Evolutionary conservation across 345 rosid species (phyloP), one percentile per base, ranked within the genome.

Genomic region (Ailanthus altissimus): DNA sequence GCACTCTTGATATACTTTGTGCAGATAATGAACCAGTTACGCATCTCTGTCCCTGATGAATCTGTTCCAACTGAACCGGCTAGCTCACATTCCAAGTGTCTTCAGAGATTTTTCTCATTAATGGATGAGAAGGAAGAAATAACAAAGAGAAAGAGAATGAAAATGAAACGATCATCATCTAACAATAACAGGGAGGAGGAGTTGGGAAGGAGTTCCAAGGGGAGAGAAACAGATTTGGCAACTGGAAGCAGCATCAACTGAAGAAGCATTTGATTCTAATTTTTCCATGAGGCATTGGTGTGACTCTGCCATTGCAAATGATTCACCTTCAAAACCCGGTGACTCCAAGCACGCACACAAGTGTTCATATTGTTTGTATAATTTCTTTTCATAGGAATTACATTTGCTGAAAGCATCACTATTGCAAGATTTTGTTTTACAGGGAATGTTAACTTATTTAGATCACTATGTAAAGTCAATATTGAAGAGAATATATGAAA

Each of bases 101-200:
- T 96, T 5, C 92, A 85, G 56, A 78, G 92, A 76, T 78, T 93
- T 62, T 75, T 92, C 5, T 92, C 97, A 2, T 73, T 93, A 62
- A 90, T 96, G 90, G 97, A 96, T 69, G 97, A 89, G 87, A 96
- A 85, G 81, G 81, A 88, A 74, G 94, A 88, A 1, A 63, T 40
- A 4, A 81, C 88, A 1, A 88, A 78, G 84, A 51, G 68, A 23
- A 93, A 93, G 84, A 86, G 73, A 75, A 84, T 87, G 78, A 93
- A 90, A 85, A 67, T 81, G 20, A 97, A 90, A 66, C 79, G 72
- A 43, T 82, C 89, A 10, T 23, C 70, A 40, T 76, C 82, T 0
- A 86, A 79, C 59, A 72, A 26, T 23, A 78, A 83, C 36, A 59
- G 56, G 51, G 88, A 78, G 20, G 45, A 25, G 12, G 84, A 84